Percentiles rank a stretch among this genome's conserved stretches.
Conservation (phyloP, 2,329 filamentous ascomycete genomes). For the Helicocarpus griseus region DNA sequence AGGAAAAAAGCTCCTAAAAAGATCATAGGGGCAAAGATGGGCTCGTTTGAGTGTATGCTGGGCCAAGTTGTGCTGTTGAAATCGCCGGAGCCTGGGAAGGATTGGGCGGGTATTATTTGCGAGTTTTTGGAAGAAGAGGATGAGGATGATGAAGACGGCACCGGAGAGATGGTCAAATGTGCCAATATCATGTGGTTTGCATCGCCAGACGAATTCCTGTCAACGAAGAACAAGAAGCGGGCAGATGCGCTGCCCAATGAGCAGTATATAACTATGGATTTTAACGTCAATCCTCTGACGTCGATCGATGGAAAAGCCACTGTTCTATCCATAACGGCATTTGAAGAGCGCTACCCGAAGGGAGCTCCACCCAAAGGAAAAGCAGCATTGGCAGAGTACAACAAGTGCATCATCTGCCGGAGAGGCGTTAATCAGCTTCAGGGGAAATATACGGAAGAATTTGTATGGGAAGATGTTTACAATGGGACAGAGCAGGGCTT, state of each 20-base stretch:
- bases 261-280: conserved; percentile 79
- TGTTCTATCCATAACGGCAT: conserved; percentile 63
- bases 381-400: conserved; percentile 55
- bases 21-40: conserved; percentile 77
- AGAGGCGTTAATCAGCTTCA: conserved; percentile 83
- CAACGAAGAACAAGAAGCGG: conserved; percentile 72
- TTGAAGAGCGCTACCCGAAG: conserved; percentile 59
- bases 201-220: conserved; percentile 78
- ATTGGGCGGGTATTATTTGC: conserved; percentile 85
- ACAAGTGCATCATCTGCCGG: conserved; percentile 83
- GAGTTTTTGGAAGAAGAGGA: conserved; percentile 68
- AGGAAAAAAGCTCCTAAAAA: conserved; percentile 22
- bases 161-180: conserved; percentile 46
- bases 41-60: conserved; percentile 65
- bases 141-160: conserved; percentile 58
- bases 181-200: conserved; percentile 91
- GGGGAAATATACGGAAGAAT: conserved; percentile 84
- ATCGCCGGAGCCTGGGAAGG: conserved; percentile 73
- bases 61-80: conserved; percentile 83
- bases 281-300: conserved; percentile 74
- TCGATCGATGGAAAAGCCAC: conserved; percentile 86
- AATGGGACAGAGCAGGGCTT: conserved; percentile 56
- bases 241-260: conserved; percentile 77
- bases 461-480: conserved; percentile 82
- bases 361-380: conserved; percentile 61